Base-by-base conservation (phyloP, 2,329 filamentous ascomycete species). In the Cordyceps pruinosa region DNA sequence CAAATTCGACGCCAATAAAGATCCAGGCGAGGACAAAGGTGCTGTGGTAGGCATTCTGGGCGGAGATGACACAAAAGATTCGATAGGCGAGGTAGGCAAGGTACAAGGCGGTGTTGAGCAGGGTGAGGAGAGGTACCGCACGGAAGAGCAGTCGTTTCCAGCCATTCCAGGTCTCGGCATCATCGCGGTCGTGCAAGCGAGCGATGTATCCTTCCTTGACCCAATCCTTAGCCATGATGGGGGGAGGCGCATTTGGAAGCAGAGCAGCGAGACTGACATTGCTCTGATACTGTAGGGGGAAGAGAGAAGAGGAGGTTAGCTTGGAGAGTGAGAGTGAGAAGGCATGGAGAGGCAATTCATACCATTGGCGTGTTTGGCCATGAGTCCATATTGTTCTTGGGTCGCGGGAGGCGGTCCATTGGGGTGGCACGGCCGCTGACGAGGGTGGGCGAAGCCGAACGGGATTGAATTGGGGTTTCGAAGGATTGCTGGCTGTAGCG, bases 1-100 rank as follows among this genome's bases (percentile, higher is more conserved):
- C 69, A 39, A 81, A 66, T 63, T 84, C 81, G 57, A 83, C 74
- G 25, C 70, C 77, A 55, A 84, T 78, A 61, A 84, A 84, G 7
- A 82, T 64, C 81, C 81, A 84, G 2, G 81, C 81, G 45, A 77
- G 74, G 5, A 73, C 70, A 59, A 77, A 84, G 2, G 69, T 70
- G 23, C 69, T 65, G 4, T 65, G 49, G 4, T 69, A 68, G 1
- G 67, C 66, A 1, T 73, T 68, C 61, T 84, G 79, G 1, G 81
- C 79, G 45, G 69, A 68, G n/a, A 80, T 66, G 54, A 82, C 76
- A 63, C 79, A 83, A 51, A 70, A 69, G 30, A 84, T 75, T 37
- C 81, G 78, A 54, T 79, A 68, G 23, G 63, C 72, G 8, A 83
- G 76, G 60, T 84, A 84, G 57, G 66, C 37, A 5, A 77, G n/a